Evolutionary conservation across 2,329 filamentous ascomycete species (phyloP).

Genomic region (Clonostachys rhizophaga): DNA sequence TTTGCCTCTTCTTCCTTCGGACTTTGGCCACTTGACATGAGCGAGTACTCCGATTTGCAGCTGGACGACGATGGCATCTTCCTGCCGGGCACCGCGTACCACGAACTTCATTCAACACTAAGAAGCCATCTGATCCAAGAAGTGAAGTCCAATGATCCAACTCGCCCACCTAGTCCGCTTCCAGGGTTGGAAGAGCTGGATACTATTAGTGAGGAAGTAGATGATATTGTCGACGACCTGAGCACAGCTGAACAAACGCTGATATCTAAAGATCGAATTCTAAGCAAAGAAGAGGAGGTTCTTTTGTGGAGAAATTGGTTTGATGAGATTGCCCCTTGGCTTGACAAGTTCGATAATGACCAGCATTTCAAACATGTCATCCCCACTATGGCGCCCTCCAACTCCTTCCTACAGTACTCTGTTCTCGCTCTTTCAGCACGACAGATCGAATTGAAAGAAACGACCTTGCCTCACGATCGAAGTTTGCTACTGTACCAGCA

Average conservation of each 20-base stretch:
- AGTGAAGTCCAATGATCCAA: constrained; percentile 30
- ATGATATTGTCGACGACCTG: constrained; percentile 10
- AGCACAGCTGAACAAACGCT: constrained; percentile 2
- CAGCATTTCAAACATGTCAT: constrained; percentile 41
- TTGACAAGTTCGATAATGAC: constrained; percentile 48
- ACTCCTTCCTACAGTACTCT: constrained; percentile 38
- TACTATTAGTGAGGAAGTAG: background rate
- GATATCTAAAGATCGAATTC: constrained; percentile 5
- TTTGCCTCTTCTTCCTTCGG: constrained; percentile 1
- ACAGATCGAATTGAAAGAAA: constrained; percentile 39
- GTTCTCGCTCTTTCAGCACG: constrained; percentile 46
- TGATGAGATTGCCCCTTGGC: constrained; percentile 34
- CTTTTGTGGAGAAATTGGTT: constrained; percentile 34
- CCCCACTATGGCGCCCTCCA: constrained; percentile 36
- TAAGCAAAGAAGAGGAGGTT: constrained; percentile 19
- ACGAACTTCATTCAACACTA: constrained; percentile 37
- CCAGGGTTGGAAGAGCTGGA: background rate
- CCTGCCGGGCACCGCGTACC: constrained; percentile 38
- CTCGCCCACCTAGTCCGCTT: constrained; percentile 6
- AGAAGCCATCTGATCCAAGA: constrained; percentile 38
- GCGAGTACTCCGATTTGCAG: constrained; percentile 8
- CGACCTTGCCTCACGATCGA: constrained; percentile 22
- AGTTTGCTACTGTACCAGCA: constrained; percentile 44
- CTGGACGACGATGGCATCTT: constrained; percentile 34
- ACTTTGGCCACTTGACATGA: constrained; percentile 4